Evolutionary conservation across 345 rosid genomes (phyloP).

Genomic region (Populus davidiana): DNA sequence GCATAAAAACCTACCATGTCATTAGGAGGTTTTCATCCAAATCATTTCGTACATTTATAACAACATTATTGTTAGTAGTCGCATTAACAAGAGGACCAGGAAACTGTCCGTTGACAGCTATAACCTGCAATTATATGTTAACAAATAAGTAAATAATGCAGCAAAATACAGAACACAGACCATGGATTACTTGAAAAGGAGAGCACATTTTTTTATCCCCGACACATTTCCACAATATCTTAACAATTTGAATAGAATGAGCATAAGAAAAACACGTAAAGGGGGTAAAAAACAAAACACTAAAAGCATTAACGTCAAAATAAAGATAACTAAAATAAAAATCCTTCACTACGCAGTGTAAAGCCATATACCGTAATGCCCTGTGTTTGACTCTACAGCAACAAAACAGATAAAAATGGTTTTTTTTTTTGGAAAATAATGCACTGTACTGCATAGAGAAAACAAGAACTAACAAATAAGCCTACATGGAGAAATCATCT

Average conservation of each 20-base stretch:
- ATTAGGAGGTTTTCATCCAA: constrained; percentile 72
- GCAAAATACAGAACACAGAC: not conserved
- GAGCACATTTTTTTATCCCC: not conserved
- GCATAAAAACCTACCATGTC: constrained; percentile 56
- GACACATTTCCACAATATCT: not conserved
- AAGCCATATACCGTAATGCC: not conserved
- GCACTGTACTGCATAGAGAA: not conserved
- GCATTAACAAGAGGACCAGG: constrained; percentile 72
- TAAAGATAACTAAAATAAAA: not conserved
- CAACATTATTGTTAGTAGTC: constrained; percentile 76
- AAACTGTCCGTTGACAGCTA: constrained; percentile 69
- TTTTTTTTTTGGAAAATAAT: too few relatives aligned
- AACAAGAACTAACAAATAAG: not conserved
- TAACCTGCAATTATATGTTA: constrained; percentile 50
- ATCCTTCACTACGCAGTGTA: not conserved
- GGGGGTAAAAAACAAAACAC: not conserved
- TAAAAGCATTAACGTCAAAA: not conserved
- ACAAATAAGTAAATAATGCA: not conserved
- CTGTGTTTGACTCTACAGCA: not conserved
- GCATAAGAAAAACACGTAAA: not conserved
- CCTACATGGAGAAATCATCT: not conserved
- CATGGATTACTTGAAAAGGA: not conserved
- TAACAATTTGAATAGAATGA: not conserved
- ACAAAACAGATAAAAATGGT: not conserved
- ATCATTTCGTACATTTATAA: constrained; percentile 59